A percentile compares a stretch with the other conserved stretches of the same genome.
phyloP scores from a whole-genome alignment of 371 early-diverging fungal species.

The Thermomucor indicae-seudaticae region DNA sequence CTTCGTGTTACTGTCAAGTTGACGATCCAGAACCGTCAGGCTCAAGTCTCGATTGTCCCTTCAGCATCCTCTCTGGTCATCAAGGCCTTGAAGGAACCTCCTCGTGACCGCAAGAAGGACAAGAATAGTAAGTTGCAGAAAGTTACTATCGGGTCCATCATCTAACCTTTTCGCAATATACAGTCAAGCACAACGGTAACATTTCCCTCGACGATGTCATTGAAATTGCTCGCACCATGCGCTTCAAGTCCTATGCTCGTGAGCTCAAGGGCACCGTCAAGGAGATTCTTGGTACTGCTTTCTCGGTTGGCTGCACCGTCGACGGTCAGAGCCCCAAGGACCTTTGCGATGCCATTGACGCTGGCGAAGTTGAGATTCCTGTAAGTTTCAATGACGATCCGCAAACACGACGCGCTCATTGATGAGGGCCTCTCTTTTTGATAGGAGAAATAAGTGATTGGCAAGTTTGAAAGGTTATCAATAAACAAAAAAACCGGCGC shows the following conservation, averaged over 20 bases:
- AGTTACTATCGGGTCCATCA: constrained; percentile 15
- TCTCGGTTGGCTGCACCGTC: constrained; percentile 93
- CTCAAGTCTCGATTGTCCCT: constrained; percentile 96
- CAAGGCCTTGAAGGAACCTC: constrained; percentile 98
- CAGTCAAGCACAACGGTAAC: constrained; percentile 93
- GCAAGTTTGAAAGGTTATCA: background rate
- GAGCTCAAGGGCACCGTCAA: constrained; percentile 93
- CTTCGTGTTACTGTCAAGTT: constrained; percentile 97
- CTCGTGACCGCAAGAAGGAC: constrained; percentile 99
- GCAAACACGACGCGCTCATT: constrained; percentile 5
- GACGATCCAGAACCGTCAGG: constrained; percentile 99
- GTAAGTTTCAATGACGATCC: constrained; percentile 15
- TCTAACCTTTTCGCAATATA: background rate
- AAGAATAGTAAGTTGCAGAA: constrained; percentile 82
- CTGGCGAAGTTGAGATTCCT: constrained; percentile 81
- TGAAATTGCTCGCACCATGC: constrained; percentile 97
- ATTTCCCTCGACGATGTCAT: constrained; percentile 89
- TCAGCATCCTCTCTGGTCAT: constrained; percentile 98
- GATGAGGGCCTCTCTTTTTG: background rate
- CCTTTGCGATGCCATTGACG: constrained; percentile 45
- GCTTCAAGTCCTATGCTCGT: constrained; percentile 88
- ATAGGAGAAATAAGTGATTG: constrained; percentile 23
- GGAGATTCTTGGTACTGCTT: constrained; percentile 97
- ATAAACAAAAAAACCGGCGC: background rate
- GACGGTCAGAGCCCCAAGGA: constrained; percentile 51